These are phyloP conservation scores for Astrocystis sublimbata DNA, from an alignment of 495 filamentous ascomycete species.

Conservation along the genomic window DNA sequence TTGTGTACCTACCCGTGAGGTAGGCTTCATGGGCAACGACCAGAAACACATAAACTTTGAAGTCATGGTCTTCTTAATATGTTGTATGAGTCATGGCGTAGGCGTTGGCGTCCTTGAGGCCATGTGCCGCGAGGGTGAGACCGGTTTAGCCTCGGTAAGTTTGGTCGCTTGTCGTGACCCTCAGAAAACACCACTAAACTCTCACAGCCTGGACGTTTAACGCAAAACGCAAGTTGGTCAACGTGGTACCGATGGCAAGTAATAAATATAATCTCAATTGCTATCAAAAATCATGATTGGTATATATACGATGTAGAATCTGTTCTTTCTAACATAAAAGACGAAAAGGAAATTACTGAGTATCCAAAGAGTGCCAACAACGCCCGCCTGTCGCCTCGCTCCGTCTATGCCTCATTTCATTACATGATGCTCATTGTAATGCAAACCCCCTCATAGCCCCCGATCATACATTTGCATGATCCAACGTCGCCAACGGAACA, in stretches of 20 bases:
- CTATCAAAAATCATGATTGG: conserved; percentile 6
- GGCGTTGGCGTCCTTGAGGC: neutral
- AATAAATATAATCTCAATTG: neutral
- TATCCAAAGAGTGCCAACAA: neutral
- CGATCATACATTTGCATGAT: conserved; percentile 34
- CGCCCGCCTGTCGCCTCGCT: no score
- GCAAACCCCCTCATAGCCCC: no score
- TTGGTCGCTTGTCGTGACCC: conserved; percentile 8
- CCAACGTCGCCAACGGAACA: conserved; percentile 55
- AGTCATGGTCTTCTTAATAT: neutral
- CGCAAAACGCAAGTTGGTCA: no score
- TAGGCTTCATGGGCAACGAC: neutral
- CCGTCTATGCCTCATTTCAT: no score
- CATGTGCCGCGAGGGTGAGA: neutral
- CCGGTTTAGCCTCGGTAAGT: neutral
- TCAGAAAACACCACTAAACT: no score
- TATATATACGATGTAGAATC: conserved; percentile 16
- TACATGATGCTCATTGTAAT: no score
- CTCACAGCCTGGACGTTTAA: no score
- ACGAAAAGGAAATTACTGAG: neutral
- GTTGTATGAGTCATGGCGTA: neutral
- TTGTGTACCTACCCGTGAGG: neutral
- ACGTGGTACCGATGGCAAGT: neutral
- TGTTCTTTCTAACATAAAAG: neutral
- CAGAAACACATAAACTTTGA: neutral